Conservation (phyloP, 352 stramenopile genomes). For the Pythium insidiosum region DNA sequence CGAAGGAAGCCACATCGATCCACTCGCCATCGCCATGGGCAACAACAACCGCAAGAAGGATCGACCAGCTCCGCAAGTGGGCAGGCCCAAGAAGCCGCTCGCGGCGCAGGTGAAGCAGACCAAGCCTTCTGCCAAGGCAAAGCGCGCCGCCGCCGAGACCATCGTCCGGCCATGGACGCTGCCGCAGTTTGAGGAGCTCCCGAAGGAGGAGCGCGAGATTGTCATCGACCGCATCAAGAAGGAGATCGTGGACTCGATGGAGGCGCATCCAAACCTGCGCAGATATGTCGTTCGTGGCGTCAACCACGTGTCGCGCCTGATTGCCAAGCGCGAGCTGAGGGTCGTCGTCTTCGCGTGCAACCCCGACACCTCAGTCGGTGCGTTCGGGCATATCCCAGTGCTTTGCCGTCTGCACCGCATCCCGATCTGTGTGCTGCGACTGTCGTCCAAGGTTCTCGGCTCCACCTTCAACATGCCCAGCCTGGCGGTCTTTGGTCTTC, state of each 20-base stretch:
- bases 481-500: constrained; percentile 46
- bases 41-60: constrained; percentile 6
- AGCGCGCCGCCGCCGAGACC: constrained; percentile 9
- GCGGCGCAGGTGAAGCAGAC: constrained; percentile 8
- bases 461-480: constrained; percentile 46
- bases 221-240: constrained; percentile 66
- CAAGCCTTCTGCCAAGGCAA: constrained; percentile 4
- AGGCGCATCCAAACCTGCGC: constrained; percentile 10
- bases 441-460: constrained; percentile 63
- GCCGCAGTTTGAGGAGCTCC: constrained; percentile 49
- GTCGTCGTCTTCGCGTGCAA: constrained; percentile 70
- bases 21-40: too few relatives aligned
- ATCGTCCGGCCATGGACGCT: constrained; percentile 30
- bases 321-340: constrained; percentile 28
- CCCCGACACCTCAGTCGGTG: constrained; percentile 29
- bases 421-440: constrained; percentile 59
- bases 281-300: constrained; percentile 30
- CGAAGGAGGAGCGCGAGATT: constrained; percentile 71
- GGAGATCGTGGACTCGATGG: constrained; percentile 29
- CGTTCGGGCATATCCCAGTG: constrained; percentile 58
- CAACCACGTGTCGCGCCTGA: constrained; percentile 44
- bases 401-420: constrained; percentile 59
- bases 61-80: constrained; percentile 3
- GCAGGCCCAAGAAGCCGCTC: constrained; percentile 9
- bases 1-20: too few relatives aligned